phyloP scores from a whole-genome alignment of 208 protist species.

The Leishmania arabica region DNA sequence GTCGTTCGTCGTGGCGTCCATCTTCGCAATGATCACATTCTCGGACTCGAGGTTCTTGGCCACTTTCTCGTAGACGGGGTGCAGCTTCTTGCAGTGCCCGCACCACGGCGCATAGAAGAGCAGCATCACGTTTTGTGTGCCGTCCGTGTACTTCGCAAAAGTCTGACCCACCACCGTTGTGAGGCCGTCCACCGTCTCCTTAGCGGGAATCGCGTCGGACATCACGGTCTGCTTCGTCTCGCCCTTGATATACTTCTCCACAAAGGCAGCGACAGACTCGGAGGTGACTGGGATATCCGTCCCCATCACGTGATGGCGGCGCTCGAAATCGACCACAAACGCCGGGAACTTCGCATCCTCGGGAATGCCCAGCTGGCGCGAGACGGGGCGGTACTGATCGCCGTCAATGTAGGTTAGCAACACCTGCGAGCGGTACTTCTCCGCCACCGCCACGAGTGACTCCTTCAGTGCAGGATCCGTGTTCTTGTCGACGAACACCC shows the following conservation, averaged over 20 bases:
- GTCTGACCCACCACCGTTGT: constrained; percentile 83
- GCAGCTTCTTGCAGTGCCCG: constrained; percentile 94
- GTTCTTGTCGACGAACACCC: constrained; percentile 68
- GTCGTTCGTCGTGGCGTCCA: constrained; percentile 79
- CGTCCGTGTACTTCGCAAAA: constrained; percentile 49
- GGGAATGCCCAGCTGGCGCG: constrained; percentile 58
- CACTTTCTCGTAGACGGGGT: constrained; percentile 81
- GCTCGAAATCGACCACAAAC: constrained; percentile 66
- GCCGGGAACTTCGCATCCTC: constrained; percentile 69
- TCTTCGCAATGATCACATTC: constrained; percentile 83
- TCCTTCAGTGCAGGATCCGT: constrained; percentile 26
- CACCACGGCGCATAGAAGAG: constrained; percentile 98
- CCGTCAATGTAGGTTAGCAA: constrained; percentile 79
- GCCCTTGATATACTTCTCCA: constrained; percentile 56
- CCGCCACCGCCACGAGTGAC: constrained; percentile 49
- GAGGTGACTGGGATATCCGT: constrained; percentile 38
- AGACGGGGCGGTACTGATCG: constrained; percentile 68
- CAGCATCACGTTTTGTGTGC: constrained; percentile 90
- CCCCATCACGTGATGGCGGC: constrained; percentile 60
- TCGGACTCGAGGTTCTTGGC: constrained; percentile 50
- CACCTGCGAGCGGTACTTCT: constrained; percentile 71
- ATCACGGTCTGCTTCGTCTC: constrained; percentile 48
- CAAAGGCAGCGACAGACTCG: constrained; percentile 55
- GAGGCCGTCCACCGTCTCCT: constrained; percentile 74
- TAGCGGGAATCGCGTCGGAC: constrained; percentile 63